Conservation (phyloP, 352 stramenopile genomes). For the Discostella stelligera region DNA sequence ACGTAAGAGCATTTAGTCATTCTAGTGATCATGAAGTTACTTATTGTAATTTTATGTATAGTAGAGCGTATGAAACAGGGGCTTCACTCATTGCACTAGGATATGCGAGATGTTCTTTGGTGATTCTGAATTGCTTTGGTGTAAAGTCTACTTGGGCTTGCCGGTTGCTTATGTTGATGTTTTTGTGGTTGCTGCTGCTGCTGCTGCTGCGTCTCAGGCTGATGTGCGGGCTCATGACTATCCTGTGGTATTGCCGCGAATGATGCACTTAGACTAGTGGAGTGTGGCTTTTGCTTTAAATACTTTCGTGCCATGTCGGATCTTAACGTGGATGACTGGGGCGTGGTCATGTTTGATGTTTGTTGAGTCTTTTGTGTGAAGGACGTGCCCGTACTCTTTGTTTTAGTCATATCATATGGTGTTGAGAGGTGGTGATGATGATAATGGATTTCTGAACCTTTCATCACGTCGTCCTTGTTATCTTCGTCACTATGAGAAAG, state of each 20-base stretch:
- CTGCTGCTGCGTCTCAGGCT: background rate
- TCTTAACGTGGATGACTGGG: background rate
- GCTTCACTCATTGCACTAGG: background rate
- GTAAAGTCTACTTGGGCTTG: background rate
- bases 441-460: background rate
- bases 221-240: background rate
- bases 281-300: conserved; percentile 22
- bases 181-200: background rate
- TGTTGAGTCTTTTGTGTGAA: conserved; percentile 32
- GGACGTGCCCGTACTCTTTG: conserved; percentile 33
- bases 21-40: too few species aligned
- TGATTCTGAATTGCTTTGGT: conserved; percentile 12
- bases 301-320: conserved; percentile 40
- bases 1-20: too few species aligned
- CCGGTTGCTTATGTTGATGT: background rate
- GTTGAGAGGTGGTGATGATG: conserved; percentile 12
- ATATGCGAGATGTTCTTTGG: background rate
- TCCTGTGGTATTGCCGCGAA: background rate
- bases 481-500: background rate
- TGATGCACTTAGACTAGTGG: background rate
- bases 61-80: background rate
- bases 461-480: background rate
- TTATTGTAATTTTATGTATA: background rate
- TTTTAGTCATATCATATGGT: conserved; percentile 45
- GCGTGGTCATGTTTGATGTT: conserved; percentile 27